Percentiles rank a stretch among this genome's conserved stretches.
Evolutionary conservation across 2,329 filamentous ascomycete species (phyloP).

Genomic region (Hysterium pulicare): DNA sequence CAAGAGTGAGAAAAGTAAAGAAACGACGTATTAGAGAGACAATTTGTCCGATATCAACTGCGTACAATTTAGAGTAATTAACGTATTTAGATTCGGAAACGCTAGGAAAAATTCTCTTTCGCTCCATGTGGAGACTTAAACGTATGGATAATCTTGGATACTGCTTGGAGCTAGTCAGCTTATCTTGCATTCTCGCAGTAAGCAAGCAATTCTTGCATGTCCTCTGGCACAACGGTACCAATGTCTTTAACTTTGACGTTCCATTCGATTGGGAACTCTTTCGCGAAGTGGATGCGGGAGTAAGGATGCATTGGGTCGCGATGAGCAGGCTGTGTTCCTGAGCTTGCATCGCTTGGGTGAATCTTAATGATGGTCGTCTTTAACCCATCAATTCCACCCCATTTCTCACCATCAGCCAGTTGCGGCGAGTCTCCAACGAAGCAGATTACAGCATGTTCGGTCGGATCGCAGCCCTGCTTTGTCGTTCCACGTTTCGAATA

Average conservation of each 20-base stretch:
- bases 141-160: too few species aligned
- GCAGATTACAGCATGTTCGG: constrained; percentile 28
- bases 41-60: too few species aligned
- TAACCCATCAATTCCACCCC: neutral
- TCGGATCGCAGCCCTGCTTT: constrained; percentile 28
- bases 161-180: too few species aligned
- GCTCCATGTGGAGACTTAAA: too few species aligned
- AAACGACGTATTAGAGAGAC: too few species aligned
- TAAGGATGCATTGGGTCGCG: constrained; percentile 22
- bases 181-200: constrained; percentile 9
- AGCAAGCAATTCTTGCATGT: constrained; percentile 16
- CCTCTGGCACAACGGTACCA: constrained; percentile 29
- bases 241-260: constrained; percentile 44
- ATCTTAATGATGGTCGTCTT: constrained; percentile 15
- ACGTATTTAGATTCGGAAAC: too few species aligned
- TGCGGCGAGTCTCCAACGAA: constrained; percentile 8
- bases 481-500: constrained; percentile 31
- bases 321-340: constrained; percentile 11
- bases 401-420: neutral
- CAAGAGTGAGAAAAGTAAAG: too few species aligned
- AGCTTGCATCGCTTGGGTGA: constrained; percentile 11
- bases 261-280: constrained; percentile 41
- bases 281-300: constrained; percentile 42
- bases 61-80: too few species aligned
- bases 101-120: too few species aligned